These are phyloP conservation scores for Aspergillus nanangensis DNA, from an alignment of 495 filamentous ascomycete species.

Conservation along the genomic window DNA sequence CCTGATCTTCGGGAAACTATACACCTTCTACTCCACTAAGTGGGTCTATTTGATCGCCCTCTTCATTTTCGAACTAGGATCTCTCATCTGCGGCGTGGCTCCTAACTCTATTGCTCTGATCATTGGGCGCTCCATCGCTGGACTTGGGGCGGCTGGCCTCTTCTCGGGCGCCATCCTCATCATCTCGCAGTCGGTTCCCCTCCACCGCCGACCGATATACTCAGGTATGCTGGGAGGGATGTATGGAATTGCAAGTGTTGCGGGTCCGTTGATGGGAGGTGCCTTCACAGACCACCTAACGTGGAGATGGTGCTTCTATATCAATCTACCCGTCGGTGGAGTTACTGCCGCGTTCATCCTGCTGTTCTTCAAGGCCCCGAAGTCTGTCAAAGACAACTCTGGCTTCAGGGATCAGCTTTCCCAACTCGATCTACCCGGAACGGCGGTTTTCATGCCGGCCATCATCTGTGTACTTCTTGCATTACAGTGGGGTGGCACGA, in stretches of 20 bases:
- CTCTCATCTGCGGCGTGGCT: conserved; percentile 74
- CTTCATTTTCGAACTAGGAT: conserved; percentile 79
- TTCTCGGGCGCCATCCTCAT: conserved; percentile 82
- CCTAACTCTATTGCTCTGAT: conserved; percentile 73
- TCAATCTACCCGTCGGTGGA: conserved; percentile 65
- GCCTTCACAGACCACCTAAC: conserved; percentile 57
- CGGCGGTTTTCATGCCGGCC: conserved; percentile 62
- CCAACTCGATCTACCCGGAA: conserved; percentile 66
- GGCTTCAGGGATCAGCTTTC: conserved; percentile 40
- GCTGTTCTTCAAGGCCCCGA: conserved; percentile 56
- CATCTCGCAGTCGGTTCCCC: conserved; percentile 68
- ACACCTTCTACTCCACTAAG: conserved; percentile 75
- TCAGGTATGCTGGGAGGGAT: conserved; percentile 71
- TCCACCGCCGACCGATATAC: conserved; percentile 66
- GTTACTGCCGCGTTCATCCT: conserved; percentile 57
- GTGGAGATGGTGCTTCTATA: conserved; percentile 64
- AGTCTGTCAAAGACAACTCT: conserved; percentile 32
- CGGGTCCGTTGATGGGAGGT: conserved; percentile 62
- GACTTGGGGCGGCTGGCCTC: conserved; percentile 77
- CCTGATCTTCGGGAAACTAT: conserved; percentile 71
- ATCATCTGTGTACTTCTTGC: conserved; percentile 73
- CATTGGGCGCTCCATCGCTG: conserved; percentile 78
- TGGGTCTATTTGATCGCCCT: conserved; percentile 68
- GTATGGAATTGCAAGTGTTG: conserved; percentile 75
- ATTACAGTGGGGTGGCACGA: conserved; percentile 79